A percentile compares a stretch with the other conserved stretches of the same genome.
Conservation (phyloP, 495 filamentous ascomycete genomes). For the Penicillium malachiteum region DNA sequence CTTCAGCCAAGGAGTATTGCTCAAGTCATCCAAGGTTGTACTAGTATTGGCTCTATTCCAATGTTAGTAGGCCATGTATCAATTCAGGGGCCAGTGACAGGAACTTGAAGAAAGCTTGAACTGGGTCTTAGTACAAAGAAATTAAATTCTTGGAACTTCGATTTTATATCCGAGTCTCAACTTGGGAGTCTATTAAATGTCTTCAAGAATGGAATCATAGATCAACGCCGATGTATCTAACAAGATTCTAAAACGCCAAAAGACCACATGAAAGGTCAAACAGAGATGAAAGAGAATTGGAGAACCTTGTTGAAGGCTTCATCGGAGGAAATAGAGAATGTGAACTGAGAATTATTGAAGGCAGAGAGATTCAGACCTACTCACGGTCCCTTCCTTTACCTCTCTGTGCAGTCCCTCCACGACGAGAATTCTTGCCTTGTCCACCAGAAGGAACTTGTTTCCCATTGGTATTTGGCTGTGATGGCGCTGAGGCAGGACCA, state of each 20-base stretch:
- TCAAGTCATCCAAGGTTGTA: too few relatives aligned
- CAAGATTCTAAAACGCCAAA: background rate
- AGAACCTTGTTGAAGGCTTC: background rate
- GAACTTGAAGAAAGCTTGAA: too few relatives aligned
- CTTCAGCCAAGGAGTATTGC: too few relatives aligned
- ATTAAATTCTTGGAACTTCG: too few relatives aligned
- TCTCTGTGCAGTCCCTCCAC: conserved; percentile 17
- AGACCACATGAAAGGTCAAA: background rate
- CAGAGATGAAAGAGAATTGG: background rate
- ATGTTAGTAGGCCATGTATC: too few relatives aligned
- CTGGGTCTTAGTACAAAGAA: too few relatives aligned
- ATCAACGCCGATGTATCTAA: background rate
- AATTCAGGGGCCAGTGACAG: too few relatives aligned
- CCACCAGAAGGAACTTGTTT: conserved; percentile 2
- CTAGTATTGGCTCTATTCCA: too few relatives aligned
- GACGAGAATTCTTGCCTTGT: conserved; percentile 14
- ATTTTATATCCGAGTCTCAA: too few relatives aligned
- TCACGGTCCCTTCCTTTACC: conserved; percentile 15
- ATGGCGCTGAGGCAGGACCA: conserved; percentile 5
- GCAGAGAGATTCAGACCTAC: background rate
- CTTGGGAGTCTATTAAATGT: background rate
- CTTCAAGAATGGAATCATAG: background rate
- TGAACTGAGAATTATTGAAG: background rate
- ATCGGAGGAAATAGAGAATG: background rate
- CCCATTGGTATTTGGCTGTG: conserved; percentile 2